Evolutionary conservation across 2,329 filamentous ascomycete species (phyloP).

Genomic region (Monosporascus cannonballus): DNA sequence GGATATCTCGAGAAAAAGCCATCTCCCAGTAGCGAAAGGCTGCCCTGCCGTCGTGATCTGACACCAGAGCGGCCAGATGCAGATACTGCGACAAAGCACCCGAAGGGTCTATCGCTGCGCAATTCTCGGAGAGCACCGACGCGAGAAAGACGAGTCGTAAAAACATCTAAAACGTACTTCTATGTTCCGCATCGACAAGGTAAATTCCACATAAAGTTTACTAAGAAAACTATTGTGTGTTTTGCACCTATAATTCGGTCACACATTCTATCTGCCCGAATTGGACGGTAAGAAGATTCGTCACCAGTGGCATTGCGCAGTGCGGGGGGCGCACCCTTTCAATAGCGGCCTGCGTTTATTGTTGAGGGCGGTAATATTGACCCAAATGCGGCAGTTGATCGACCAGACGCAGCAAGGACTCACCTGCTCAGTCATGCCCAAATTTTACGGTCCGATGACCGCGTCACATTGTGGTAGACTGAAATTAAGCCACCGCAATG

Average conservation of each 20-base stretch:
- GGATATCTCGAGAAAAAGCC: slow-evolving; percentile 4
- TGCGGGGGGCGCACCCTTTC: neutral
- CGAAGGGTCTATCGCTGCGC: neutral
- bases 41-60: slow-evolving; percentile 5
- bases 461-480: neutral
- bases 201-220: too few species aligned
- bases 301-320: neutral
- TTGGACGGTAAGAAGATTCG: too few species aligned
- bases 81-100: neutral
- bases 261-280: too few species aligned
- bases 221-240: too few species aligned
- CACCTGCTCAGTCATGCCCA: neutral
- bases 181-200: too few species aligned
- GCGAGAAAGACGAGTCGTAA: neutral
- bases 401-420: neutral
- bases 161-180: neutral
- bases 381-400: neutral
- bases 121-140: neutral
- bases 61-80: slow-evolving; percentile 4
- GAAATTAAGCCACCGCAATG: too few species aligned
- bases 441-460: neutral
- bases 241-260: too few species aligned
- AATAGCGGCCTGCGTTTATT: neutral
- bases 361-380: neutral
- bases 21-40: slow-evolving; percentile 9